Evolutionary conservation across 2,329 filamentous ascomycete genomes (phyloP).

Genomic region (Nemania abortiva): DNA sequence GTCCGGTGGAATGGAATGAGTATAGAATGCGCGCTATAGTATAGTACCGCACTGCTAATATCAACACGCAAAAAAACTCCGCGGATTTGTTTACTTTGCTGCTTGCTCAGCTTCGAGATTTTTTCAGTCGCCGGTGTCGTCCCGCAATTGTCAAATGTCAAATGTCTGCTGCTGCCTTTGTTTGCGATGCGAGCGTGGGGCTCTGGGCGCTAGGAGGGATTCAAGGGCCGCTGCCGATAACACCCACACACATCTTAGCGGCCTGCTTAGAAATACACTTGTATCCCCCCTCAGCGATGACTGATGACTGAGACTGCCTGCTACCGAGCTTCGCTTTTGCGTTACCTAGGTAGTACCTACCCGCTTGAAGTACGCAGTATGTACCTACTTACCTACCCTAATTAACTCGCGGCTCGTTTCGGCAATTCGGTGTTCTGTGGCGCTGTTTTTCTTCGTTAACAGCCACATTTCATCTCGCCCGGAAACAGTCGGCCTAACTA

Average conservation of each 20-base stretch:
- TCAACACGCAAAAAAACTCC: background rate
- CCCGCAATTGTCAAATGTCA: background rate
- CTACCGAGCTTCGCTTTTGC: too few species aligned
- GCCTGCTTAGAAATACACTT: slow-evolving; percentile 52
- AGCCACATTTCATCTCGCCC: slow-evolving; percentile 26
- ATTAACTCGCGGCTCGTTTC: slow-evolving; percentile 40
- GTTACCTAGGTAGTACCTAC: too few species aligned
- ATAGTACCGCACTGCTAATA: background rate
- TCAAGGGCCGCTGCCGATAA: slow-evolving; percentile 40
- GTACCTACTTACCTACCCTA: background rate
- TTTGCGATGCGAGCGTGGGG: slow-evolving; percentile 26
- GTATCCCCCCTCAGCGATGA: slow-evolving; percentile 16
- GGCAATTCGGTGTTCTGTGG: slow-evolving; percentile 37
- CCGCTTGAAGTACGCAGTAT: too few species aligned
- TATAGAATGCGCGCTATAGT: background rate
- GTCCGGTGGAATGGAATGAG: background rate
- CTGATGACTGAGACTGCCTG: background rate
- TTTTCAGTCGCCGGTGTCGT: slow-evolving; percentile 26
- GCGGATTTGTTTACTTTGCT: background rate
- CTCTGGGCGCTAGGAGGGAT: slow-evolving; percentile 36
- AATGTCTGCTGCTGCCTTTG: background rate
- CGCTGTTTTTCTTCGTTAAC: slow-evolving; percentile 15
- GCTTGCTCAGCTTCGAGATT: background rate
- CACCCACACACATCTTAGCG: slow-evolving; percentile 38
- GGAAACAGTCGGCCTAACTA: slow-evolving; percentile 1